These are phyloP conservation scores for Zasmidium citrigriseum DNA, from an alignment of 2,329 filamentous ascomycete genomes.

Conservation along the genomic window DNA sequence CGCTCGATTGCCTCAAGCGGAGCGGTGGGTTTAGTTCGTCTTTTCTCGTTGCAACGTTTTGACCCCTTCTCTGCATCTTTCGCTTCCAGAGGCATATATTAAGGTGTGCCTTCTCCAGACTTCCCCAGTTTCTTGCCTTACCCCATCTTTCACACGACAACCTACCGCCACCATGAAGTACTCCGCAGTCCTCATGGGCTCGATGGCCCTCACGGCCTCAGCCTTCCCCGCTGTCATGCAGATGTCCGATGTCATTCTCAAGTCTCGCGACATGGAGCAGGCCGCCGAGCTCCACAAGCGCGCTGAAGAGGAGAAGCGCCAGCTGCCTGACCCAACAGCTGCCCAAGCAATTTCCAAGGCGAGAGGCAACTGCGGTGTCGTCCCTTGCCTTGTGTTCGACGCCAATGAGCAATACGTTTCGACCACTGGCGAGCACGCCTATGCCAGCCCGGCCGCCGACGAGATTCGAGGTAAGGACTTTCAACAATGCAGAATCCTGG, in stretches of 20 bases:
- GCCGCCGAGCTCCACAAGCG: slow-evolving; percentile 10
- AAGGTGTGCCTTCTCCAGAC: neutral
- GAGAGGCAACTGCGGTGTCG: slow-evolving; percentile 12
- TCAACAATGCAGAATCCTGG: neutral
- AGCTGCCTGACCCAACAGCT: slow-evolving; percentile 3
- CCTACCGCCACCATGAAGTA: slow-evolving; percentile 11
- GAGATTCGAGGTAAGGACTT: slow-evolving; percentile 19
- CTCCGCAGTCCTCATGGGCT: slow-evolving; percentile 7
- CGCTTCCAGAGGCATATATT: neutral
- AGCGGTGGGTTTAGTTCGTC: neutral
- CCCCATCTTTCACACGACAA: no score
- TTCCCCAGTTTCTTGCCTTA: neutral
- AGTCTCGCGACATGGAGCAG: neutral
- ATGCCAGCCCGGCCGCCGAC: slow-evolving; percentile 6
- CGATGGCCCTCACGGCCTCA: slow-evolving; percentile 9
- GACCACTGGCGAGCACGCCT: slow-evolving; percentile 11
- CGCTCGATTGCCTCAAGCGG: neutral
- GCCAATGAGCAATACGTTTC: slow-evolving; percentile 10
- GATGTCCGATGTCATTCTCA: neutral
- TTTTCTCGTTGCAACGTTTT: neutral
- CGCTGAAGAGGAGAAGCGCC: slow-evolving; percentile 6
- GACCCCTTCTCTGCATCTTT: neutral
- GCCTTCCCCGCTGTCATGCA: slow-evolving; percentile 13
- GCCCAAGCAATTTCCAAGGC: slow-evolving; percentile 7
- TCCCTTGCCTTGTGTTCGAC: slow-evolving; percentile 10